Evolutionary conservation across 805 yeast species (phyloP), one percentile per base, ranked within the genome.

Genomic region (Kuraishia piskuri): DNA sequence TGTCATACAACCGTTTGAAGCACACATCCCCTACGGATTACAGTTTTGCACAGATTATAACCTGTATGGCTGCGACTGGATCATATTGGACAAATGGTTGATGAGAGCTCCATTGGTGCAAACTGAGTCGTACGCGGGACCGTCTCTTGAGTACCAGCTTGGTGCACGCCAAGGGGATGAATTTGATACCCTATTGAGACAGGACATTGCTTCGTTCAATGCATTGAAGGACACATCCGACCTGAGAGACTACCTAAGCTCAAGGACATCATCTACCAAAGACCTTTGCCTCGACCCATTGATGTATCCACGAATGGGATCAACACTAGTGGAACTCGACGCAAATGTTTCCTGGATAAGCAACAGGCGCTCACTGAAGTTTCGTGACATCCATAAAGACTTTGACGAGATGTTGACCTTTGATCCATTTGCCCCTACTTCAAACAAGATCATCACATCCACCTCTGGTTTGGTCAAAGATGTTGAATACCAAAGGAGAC

Each of bases 1-100:
- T 2, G 60, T 79, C 1, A 57, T 70, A 14, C 84, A 82, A 49
- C 80, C 84, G 0, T 88, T 72, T 64, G 99, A 94, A 61, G 74
- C 90, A 0, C 98, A 94, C 62, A 75, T 92, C 12, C 90, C 96
- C 0, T 86, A 74, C 59, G 62, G 79, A 1, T 66, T 89, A 6
- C 97, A 94, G 62, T 90, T 92, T 62, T 65, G 89, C 24, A 74
- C 87, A 0, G 99, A 94, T 63, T 90, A 77, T 67, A 91, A 92
- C 62, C 67, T 92, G 26, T 88, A 77, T 63, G 95, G 96, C 1
- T 88, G 97, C 66, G 83, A 84, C 4, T 88, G 96, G 92, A 55
- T 91, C 22, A 68, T 75, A 19, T 54, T 84, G 0, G 60, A 64
- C 2, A 58, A 69, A 3, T 68, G 78, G 22, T 77, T 68, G 56